Evolutionary conservation across 768 basidiomycete genomes (phyloP).

Genomic region (Mycena crocata): DNA sequence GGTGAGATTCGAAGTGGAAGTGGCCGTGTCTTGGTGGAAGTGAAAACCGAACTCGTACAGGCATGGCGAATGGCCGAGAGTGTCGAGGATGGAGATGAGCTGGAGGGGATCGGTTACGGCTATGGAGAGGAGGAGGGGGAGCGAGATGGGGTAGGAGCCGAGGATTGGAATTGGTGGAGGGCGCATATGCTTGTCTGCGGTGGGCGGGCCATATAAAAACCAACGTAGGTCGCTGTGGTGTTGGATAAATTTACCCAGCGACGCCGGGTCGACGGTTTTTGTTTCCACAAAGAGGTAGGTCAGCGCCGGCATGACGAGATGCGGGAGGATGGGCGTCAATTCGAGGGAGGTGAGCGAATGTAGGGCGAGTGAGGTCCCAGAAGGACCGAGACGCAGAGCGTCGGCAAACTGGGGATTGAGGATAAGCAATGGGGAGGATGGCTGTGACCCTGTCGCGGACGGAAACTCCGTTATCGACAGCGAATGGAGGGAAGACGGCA

Average conservation of each 20-base stretch:
- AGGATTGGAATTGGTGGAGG: background rate
- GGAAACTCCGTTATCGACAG: background rate
- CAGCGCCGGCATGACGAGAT: background rate
- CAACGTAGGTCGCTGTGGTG: background rate
- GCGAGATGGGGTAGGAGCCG: background rate
- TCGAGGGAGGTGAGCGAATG: background rate
- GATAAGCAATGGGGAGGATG: background rate
- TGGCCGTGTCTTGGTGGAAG: background rate
- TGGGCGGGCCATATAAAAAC: background rate
- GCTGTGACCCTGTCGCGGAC: background rate
- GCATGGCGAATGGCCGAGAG: background rate
- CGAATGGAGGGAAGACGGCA: background rate
- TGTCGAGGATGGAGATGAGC: conserved; percentile 6
- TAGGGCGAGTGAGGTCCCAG: background rate
- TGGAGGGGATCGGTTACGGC: background rate
- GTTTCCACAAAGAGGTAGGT: background rate
- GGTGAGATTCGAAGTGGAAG: background rate
- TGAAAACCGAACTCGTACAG: background rate
- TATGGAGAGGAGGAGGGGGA: background rate
- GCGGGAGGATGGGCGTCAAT: background rate
- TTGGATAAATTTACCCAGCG: background rate
- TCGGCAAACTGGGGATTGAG: background rate
- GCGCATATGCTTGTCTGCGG: background rate
- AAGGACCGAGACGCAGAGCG: background rate
- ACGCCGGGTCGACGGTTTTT: background rate